Evolutionary conservation across 73 alveolate species (phyloP), one percentile per base, ranked within the genome.

Genomic region (Durusdinium trenchii): DNA sequence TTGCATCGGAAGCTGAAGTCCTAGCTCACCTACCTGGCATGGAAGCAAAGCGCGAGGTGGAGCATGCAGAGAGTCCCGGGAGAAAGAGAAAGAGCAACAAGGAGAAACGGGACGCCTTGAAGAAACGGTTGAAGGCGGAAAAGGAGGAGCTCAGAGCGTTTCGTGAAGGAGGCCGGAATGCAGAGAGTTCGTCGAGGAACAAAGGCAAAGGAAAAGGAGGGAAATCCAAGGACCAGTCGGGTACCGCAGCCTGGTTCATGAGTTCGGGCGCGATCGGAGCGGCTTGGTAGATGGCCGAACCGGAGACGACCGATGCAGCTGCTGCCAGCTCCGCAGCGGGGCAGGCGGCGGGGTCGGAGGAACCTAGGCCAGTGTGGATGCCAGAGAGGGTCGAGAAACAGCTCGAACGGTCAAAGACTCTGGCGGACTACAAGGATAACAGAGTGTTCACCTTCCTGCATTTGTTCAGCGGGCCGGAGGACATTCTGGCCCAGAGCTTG

Each of bases 381-480:
- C 51, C 52, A 28, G 35, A 6, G 42, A 6, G 94, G 57, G 57
- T 84, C 79, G 7, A 32, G 57, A n/a, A 16, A 40, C 60, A 28
- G 51, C 93, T 82, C 51, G 47, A 0, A 38, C 32, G n/a, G 32
- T 38, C 69, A n/a, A 0, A 12, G 42, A 36, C 60, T 51, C 32
- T 48, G 48, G 71, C 6, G 26, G 93, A 36, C 28, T 85, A 36
- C 61, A 36, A 57, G 26, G 36, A 23, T 6, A 28, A 23, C 62
- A 51, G 95, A 12, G 2, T 6, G 50, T 86, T 86, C 95, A 52
- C 47, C 46, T 57, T 50, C 57, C 67, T 86, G 45, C 95, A 60
- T 62, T 0, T 60, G 67, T 86, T 86, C 64, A 16, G 83, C 0
- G 94, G 95, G 26, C 36, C 43, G 35, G 42, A 3, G 61, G 95